Evolutionary conservation across 345 rosid genomes (phyloP), one percentile per base, ranked within the genome.

Genomic region (Linum lewisii): DNA sequence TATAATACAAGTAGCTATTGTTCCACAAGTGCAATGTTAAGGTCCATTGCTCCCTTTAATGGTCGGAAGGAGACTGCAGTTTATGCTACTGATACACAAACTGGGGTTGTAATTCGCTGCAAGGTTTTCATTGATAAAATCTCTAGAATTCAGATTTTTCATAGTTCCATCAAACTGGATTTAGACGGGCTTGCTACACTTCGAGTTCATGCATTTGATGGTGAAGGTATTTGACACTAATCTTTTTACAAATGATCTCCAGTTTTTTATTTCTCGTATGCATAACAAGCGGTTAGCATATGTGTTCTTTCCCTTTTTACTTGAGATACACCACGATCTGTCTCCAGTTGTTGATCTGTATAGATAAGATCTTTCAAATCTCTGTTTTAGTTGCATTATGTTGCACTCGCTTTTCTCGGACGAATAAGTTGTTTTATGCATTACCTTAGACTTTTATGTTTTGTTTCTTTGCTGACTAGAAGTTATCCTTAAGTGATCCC

Each of bases 151-250:
- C 95, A 84, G 82, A 91, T 91, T 65, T 91, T 88, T 75, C 98
- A 91, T 63, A 88, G 79, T 61, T 91, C 98, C 42, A 64, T 91
- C 54, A 91, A 91, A 76, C 91, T 91, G 65, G 95, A 91, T 72
- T 81, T 91, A 63, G 98, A 91, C 64, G 98, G 98, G 16, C 92
- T 91, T 57, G 88, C 98, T 65, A 91, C 92, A 60, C 96, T 88
- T 2, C 86, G 83, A 36, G 92, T 81, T 26, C 96, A 86, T n/a
- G 98, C 95, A 54, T 91, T 85, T 63, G 98, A 92, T 62, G 69
- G 54, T 62, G 81, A 86, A 86, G 98, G 98, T 91, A 71, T 50
- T 25, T 59, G 49, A 55, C 14, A 60, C 47, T 42, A 11, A 14
- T 42, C 47, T 11, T 7, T 42, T 42, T 16, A 42, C 47, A 42